Percentiles rank a stretch among this genome's conserved stretches.
Conservation (phyloP, 768 basidiomycete species). For the Lanmaoa rubissima region DNA sequence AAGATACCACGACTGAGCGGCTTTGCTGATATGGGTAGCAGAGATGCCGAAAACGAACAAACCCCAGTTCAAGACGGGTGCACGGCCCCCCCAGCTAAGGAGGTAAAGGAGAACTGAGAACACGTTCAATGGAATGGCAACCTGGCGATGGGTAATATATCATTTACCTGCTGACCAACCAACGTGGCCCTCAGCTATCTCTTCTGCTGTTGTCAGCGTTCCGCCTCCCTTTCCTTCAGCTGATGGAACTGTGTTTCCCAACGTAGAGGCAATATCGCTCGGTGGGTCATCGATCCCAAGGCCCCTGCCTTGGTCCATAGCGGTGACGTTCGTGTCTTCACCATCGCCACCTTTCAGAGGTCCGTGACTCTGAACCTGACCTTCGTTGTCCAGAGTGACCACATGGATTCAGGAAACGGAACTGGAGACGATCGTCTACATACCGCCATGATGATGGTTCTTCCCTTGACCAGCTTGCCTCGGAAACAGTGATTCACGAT, state of each 20-base stretch:
- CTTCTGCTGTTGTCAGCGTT: constrained; percentile 10
- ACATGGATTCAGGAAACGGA: constrained; percentile 22
- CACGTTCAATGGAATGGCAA: not conserved
- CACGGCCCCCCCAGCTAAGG: constrained; percentile 21
- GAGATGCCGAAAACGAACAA: constrained; percentile 16
- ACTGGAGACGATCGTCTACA: not conserved
- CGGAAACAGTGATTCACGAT: constrained; percentile 46
- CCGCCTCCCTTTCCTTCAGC: constrained; percentile 9
- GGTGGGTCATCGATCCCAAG: not conserved
- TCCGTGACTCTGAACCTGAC: constrained; percentile 47
- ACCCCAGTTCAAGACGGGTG: constrained; percentile 32
- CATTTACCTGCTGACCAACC: constrained; percentile 18
- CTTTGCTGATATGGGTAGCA: constrained; percentile 18
- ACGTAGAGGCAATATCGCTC: constrained; percentile 23
- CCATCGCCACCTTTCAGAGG: constrained; percentile 33
- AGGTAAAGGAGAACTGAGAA: constrained; percentile 14
- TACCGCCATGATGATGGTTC: constrained; percentile 12
- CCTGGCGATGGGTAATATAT: not conserved
- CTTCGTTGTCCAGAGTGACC: constrained; percentile 52
- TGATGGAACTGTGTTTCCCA: constrained; percentile 10
- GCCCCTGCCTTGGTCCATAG: not conserved
- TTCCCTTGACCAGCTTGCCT: constrained; percentile 4
- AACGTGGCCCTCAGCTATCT: constrained; percentile 16
- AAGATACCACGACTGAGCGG: constrained; percentile 40
- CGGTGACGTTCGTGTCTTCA: not conserved